These are phyloP conservation scores for Fusarium caatingaense DNA, from an alignment of 2,329 filamentous ascomycete genomes.

Conservation along the genomic window DNA sequence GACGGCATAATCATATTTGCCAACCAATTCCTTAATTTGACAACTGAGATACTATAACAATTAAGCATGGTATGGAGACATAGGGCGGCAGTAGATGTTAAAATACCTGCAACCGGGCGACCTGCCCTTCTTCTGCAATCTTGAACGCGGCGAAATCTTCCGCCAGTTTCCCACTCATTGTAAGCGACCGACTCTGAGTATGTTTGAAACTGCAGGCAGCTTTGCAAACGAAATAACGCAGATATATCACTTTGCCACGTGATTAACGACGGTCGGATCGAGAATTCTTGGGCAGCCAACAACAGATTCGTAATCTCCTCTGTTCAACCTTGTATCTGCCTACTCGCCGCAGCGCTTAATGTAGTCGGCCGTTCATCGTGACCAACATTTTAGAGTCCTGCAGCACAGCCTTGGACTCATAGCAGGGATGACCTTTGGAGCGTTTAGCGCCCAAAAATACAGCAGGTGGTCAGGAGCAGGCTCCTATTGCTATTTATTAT, in stretches of 20 bases:
- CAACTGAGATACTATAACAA: not conserved
- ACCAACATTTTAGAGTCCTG: not conserved
- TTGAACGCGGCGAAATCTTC: not conserved
- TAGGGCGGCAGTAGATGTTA: not conserved
- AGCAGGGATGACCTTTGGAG: not conserved
- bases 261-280: not conserved
- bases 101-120: not conserved
- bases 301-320: not conserved
- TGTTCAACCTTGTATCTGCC: not conserved
- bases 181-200: fast-evolving
- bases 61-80: not conserved
- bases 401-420: not conserved
- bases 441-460: not conserved
- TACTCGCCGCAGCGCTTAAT: not conserved
- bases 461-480: not conserved
- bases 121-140: not conserved
- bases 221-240: not conserved
- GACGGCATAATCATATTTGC: not conserved
- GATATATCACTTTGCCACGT: not conserved
- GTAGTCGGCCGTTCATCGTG: not conserved
- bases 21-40: not conserved
- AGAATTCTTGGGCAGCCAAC: not conserved
- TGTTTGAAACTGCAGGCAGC: not conserved
- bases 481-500: no score
- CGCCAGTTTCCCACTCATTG: not conserved